phyloP scores from a whole-genome alignment of 495 filamentous ascomycete genomes.

The Tuber microsphaerosporum region DNA sequence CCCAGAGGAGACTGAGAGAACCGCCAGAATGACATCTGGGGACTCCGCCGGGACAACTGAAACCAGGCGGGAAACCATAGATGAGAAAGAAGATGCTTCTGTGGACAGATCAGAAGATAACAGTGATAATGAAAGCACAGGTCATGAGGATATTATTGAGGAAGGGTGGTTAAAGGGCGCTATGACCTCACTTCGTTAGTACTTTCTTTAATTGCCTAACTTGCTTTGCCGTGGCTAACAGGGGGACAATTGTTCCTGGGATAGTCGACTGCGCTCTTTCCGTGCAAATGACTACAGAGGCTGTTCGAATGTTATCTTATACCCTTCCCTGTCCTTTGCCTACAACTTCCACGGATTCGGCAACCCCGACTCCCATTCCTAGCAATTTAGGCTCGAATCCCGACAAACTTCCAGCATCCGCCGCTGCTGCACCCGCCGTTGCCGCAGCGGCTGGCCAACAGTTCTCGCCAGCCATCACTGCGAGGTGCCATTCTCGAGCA shows the following conservation, averaged over 20 bases:
- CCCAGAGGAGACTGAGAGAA: background rate
- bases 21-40: constrained; percentile 6
- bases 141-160: constrained; percentile 23
- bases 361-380: constrained; percentile 33
- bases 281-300: constrained; percentile 35
- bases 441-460: constrained; percentile 40
- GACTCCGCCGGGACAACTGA: background rate
- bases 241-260: background rate
- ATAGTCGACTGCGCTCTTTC: constrained; percentile 37
- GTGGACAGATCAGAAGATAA: constrained; percentile 20
- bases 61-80: constrained; percentile 16
- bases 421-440: constrained; percentile 37
- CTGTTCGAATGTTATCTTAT: constrained; percentile 42
- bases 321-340: constrained; percentile 43
- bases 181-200: constrained; percentile 37
- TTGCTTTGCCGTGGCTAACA: constrained; percentile 28
- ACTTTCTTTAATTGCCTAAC: constrained; percentile 10
- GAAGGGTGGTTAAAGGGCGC: constrained; percentile 38
- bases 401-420: constrained; percentile 39
- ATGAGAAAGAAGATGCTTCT: constrained; percentile 22
- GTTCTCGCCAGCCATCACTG: constrained; percentile 35
- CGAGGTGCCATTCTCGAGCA: constrained; percentile 32
- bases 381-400: constrained; percentile 27
- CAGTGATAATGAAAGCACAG: constrained; percentile 21
- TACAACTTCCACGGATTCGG: constrained; percentile 32